Base-by-base conservation (phyloP, 306 rosid genomes). In the Pueraria montana region DNA sequence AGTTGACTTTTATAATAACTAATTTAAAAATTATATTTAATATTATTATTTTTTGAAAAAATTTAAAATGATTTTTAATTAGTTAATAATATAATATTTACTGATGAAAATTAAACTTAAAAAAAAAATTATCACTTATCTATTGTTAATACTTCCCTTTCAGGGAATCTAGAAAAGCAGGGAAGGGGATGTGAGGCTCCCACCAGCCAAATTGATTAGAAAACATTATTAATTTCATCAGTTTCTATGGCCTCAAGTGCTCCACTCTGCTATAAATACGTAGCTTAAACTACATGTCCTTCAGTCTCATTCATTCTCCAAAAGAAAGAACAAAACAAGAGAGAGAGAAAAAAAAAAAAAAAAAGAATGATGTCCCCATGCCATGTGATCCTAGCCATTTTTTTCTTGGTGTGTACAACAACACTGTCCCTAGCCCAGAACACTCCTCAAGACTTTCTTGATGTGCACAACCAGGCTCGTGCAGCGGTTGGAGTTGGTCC, bases 391-490 rank as follows among this genome's bases (percentile, higher is more conserved):
- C 0, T 77, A 46, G 4, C 43, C 83, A 61, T 65, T 52, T 26
- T 59, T 20, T 38, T 63, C 13, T 10, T 46, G 11, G 45, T 65
- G 24, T 58, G 27, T 21, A 30, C 80, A 27, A 36, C 30, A 10
- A 14, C 20, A 24, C 42, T 67, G 34, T 76, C 83, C 65, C 9
- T n/a, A 2, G 86, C 81, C n/a, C 84, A 80, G 34, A 79, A 58
- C 66, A 17, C 84, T 12, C 87, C 78, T 7, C 62, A 87, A 76
- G 92, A 82, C 40, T 94, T 75, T n/a, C 76, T 94, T 0, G 83
- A 77, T 2, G 91, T 77, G 0, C 98, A 92, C 88, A 92, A 94
- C 12, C 40, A 65, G n/a, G 94, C 89, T 0, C 81, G 98, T 4
- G 92, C 77, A 0, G 75, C 53, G 63, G 95, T 94, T 1, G 94